These are phyloP conservation scores for Pleurozium schreberi DNA, from an alignment of 225 moss, liverwort and hornwort genomes.

Conservation along the genomic window DNA sequence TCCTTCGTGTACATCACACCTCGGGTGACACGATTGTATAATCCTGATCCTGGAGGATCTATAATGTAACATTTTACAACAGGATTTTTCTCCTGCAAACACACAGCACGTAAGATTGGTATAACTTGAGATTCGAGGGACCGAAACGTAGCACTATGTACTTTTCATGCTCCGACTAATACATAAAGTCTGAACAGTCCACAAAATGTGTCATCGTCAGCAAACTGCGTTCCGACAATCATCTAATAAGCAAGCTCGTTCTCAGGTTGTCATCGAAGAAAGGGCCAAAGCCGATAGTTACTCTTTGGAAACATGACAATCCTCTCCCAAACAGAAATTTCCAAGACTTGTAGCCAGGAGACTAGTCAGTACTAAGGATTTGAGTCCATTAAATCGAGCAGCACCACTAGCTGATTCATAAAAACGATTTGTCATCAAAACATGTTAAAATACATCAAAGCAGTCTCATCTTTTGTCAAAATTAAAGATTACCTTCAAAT, in stretches of 20 bases:
- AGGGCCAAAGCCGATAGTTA: neutral
- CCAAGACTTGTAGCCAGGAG: neutral
- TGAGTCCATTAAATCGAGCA: neutral
- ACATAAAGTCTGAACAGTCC: neutral
- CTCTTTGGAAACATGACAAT: neutral
- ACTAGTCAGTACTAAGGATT: neutral
- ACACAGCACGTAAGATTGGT: neutral
- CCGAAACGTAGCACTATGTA: neutral
- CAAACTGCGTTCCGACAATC: neutral
- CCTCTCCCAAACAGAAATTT: neutral
- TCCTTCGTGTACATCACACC: constrained; percentile 89
- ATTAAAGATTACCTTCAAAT: constrained; percentile 63
- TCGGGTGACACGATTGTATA: constrained; percentile 79
- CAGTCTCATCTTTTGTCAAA: neutral
- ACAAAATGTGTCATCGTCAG: neutral
- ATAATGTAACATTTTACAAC: constrained; percentile 72
- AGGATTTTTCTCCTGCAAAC: constrained; percentile 51
- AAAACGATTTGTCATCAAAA: neutral
- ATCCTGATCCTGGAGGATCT: constrained; percentile 95
- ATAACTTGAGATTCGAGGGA: neutral
- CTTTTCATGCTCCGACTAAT: neutral
- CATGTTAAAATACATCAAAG: neutral
- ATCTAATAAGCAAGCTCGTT: neutral
- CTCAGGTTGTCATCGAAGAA: neutral
- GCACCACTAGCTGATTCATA: neutral